Base-by-base conservation (phyloP, 2,329 filamentous ascomycete genomes). In the Arthrinium puccinioides region DNA sequence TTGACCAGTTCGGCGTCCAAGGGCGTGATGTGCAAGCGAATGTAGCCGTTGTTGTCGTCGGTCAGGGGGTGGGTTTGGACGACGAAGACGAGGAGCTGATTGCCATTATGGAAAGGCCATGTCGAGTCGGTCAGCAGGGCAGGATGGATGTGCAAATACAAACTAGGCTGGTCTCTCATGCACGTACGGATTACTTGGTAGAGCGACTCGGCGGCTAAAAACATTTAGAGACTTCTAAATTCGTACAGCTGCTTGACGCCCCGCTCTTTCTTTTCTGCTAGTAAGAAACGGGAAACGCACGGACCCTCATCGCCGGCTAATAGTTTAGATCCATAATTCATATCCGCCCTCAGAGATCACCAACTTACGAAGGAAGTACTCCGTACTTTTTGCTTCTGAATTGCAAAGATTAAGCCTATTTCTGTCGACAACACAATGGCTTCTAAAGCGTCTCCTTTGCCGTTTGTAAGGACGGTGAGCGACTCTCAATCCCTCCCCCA, bases 21-120 rank as follows among this genome's bases (percentile, higher is more conserved):
- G 32, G 92, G 92, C 13, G 86, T 83, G 51, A 98, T 92, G 63
- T 98, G 87, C 37, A 98, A 75, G 50, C 87, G 76, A 24, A 63
- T 67, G 51, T 65, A 69, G 21, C 51, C 40, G 38, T 45, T 44
- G 29, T 44, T 40, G 39, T 46, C 44, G 23, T 34, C 28, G 34
- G 40, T 21, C 15, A 38, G 19, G 38, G 25, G n/a, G 30, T 15
- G 21, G 43, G 27, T 32, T 49, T 25, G 37, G 39, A 37, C n/a
- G 39, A 18, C 6, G 33, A 19, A 18, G 16, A 19, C 38, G 21
- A 43, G 21, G 40, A 29, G 32, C 37, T 40, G 31, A 40, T 14
- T 26, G 49, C 47, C 52, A 54, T 53, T 32, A 30, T 45, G 18
- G 15, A 18, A 20, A 19, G 27, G 36, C 25, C 33, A 36, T 27